A percentile compares a stretch with the other conserved stretches of the same genome.
Evolutionary conservation across 768 basidiomycete genomes (phyloP).

Genomic region (Naganishia friedmannii): DNA sequence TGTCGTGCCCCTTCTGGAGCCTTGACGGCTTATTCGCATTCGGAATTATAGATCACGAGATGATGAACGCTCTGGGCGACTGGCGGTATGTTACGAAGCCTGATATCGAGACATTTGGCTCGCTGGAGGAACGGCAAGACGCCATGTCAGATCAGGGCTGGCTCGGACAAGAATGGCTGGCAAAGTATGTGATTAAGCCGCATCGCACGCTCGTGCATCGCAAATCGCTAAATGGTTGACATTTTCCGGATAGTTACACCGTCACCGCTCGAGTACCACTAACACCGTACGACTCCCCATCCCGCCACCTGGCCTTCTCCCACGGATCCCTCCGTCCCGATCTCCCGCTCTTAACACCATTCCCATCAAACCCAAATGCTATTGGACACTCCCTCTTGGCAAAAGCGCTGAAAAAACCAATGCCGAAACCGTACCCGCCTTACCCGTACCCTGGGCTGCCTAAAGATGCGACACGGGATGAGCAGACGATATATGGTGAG

Average conservation of each 20-base stretch:
- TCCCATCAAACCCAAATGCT: constrained; percentile 76
- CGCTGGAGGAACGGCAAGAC: constrained; percentile 66
- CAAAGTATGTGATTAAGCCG: constrained; percentile 56
- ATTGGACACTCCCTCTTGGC: constrained; percentile 67
- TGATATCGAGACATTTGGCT: constrained; percentile 80
- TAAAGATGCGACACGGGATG: constrained; percentile 62
- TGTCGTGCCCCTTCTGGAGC: not conserved
- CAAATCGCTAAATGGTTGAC: not conserved
- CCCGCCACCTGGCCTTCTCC: constrained; percentile 77
- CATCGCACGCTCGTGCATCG: not conserved
- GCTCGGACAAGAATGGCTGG: constrained; percentile 77
- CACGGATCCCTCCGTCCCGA: constrained; percentile 87
- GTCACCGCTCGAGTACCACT: constrained; percentile 55
- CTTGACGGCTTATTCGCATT: not conserved
- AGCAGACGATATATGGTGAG: constrained; percentile 66
- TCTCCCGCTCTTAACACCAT: constrained; percentile 65
- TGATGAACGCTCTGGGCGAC: constrained; percentile 86
- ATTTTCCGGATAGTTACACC: constrained; percentile 40
- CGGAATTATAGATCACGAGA: constrained; percentile 67
- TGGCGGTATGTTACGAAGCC: constrained; percentile 85
- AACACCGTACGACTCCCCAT: constrained; percentile 52
- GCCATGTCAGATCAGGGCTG: constrained; percentile 67
- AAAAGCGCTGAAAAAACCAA: constrained; percentile 69
- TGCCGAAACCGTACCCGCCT: constrained; percentile 75
- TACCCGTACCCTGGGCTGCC: constrained; percentile 66